A percentile compares a stretch with the other conserved stretches of the same genome.
Conservation (phyloP, 2,329 filamentous ascomycete genomes). For the Nannizziopsis barbatae region DNA sequence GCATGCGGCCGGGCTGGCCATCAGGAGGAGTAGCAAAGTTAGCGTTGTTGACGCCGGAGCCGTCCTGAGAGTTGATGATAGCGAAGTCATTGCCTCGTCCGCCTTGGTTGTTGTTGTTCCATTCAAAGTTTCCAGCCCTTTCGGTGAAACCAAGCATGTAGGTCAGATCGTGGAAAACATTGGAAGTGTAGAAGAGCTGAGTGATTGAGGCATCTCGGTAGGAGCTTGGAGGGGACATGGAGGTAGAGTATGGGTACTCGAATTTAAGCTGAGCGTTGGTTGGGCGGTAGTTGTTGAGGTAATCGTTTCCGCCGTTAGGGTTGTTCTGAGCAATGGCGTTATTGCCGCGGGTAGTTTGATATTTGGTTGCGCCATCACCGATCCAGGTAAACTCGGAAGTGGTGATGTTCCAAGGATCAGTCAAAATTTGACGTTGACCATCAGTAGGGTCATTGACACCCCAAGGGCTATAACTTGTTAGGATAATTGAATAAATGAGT, state of each 20-base stretch:
- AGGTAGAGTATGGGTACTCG: constrained; percentile 10
- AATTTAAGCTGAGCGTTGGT: constrained; percentile 9
- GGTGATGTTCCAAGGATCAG: constrained; percentile 12
- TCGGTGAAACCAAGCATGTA: constrained; percentile 13
- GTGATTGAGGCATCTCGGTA: constrained; percentile 14
- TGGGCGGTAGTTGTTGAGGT: constrained; percentile 15
- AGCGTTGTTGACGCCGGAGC: constrained; percentile 14
- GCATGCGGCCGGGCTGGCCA: constrained; percentile 13
- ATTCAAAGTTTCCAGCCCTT: constrained; percentile 13
- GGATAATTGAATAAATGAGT: not conserved
- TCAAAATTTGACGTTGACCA: constrained; percentile 7
- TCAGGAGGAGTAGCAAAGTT: constrained; percentile 15
- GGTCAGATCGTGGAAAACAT: constrained; percentile 12
- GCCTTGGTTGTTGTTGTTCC: constrained; percentile 12
- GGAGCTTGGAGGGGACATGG: constrained; percentile 5
- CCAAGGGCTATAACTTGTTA: constrained; percentile 9
- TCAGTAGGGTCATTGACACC: constrained; percentile 15
- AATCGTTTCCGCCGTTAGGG: constrained; percentile 10
- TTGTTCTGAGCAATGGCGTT: constrained; percentile 13
- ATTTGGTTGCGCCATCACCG: constrained; percentile 8
- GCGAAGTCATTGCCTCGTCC: constrained; percentile 12
- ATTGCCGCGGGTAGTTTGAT: constrained; percentile 13
- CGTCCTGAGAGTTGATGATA: constrained; percentile 14
- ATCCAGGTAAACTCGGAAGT: constrained; percentile 13
- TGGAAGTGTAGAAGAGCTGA: constrained; percentile 14